phyloP scores from a whole-genome alignment of 306 rosid genomes.

The Neltuma alba region DNA sequence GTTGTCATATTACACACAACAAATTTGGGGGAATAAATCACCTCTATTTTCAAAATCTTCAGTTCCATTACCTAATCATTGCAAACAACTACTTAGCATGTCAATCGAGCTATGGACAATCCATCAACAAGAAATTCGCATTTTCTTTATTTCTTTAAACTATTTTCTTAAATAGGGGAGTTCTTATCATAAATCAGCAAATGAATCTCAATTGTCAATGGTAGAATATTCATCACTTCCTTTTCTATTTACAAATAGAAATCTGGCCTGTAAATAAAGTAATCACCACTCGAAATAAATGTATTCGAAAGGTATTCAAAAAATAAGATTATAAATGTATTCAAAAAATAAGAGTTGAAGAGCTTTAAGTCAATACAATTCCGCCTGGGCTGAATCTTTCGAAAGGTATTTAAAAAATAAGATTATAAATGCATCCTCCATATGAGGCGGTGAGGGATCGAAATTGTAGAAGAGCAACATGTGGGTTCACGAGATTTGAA shows the following conservation, averaged over 20 bases:
- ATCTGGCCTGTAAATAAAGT: neutral
- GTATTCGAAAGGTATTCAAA: neutral
- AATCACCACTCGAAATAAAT: no score
- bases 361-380: neutral
- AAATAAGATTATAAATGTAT: neutral
- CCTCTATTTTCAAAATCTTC: conserved; percentile 47
- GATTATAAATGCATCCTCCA: neutral
- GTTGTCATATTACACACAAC: no score
- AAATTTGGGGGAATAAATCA: conserved; percentile 69
- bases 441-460: neutral
- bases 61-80: conserved; percentile 54
- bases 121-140: conserved; percentile 10
- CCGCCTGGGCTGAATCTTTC: neutral
- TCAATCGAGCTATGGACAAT: conserved; percentile 17
- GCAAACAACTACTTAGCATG: conserved; percentile 37
- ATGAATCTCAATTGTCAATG: neutral
- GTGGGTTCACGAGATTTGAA: conserved; percentile 17
- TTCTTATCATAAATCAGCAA: conserved; percentile 1
- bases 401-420: neutral
- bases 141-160: neutral
- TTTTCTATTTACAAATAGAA: neutral
- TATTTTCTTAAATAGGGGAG: conserved; percentile 4
- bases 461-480: neutral
- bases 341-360: neutral
- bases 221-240: conserved; percentile 18